Percentiles rank a stretch among this genome's conserved stretches.
Conservation (phyloP, 192 early-diverging fungal species). For the Jimgerdemannia flammicorona region DNA sequence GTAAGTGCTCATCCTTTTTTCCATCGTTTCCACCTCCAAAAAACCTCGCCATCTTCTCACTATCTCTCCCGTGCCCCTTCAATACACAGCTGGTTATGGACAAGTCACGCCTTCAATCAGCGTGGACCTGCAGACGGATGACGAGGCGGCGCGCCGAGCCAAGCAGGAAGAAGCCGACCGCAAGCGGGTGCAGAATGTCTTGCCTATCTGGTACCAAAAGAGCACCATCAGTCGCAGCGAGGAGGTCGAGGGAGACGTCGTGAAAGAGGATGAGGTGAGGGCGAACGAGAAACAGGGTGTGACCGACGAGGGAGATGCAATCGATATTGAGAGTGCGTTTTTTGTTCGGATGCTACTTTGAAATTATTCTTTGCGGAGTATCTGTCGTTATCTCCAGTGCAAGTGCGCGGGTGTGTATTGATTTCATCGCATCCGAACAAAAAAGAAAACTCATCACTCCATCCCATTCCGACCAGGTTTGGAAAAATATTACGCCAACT, state of each 20-base stretch:
- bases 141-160: slow-evolving; percentile 61
- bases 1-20: too few relatives aligned
- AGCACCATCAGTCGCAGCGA: slow-evolving; percentile 60
- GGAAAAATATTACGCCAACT: too few relatives aligned
- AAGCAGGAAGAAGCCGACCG: slow-evolving; percentile 61
- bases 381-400: too few relatives aligned
- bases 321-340: slow-evolving; percentile 31
- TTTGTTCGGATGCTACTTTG: too few relatives aligned
- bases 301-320: slow-evolving; percentile 27
- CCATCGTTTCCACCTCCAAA: too few relatives aligned
- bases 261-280: slow-evolving; percentile 25
- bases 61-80: neutral
- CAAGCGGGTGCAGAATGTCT: slow-evolving; percentile 70
- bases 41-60: too few relatives aligned
- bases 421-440: too few relatives aligned
- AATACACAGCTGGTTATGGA: slow-evolving; percentile 42
- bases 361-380: neutral
- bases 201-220: slow-evolving; percentile 76
- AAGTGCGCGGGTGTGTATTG: too few relatives aligned
- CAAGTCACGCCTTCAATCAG: slow-evolving; percentile 63
- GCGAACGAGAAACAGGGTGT: slow-evolving; percentile 34
- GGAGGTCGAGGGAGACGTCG: slow-evolving; percentile 30
- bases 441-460: neutral
- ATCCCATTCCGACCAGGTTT: neutral
- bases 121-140: slow-evolving; percentile 68